Base-by-base conservation (phyloP, 345 rosid species). In the Carallia pectinifolia region DNA sequence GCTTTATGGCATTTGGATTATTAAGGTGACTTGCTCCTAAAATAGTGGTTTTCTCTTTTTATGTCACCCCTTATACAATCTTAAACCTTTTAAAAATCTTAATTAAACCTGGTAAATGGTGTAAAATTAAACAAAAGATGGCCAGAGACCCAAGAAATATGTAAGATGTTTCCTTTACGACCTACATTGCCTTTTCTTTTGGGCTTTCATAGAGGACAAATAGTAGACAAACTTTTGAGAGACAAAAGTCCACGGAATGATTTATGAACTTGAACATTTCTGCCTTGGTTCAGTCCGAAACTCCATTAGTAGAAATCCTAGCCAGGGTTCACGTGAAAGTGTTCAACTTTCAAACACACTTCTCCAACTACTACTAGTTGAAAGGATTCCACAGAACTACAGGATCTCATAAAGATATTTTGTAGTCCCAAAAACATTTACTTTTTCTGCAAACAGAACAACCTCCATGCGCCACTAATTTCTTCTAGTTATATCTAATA, bases 391-490 rank as follows among this genome's bases (percentile, higher is more conserved):
- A 33, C 34, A 23, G 34, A 33, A 33, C 34, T 33, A 33, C 34
- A 33, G 34, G 34, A 71, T 52, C 31, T 48, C 63, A 6, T 37
- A 69, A 44, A 64, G 52, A 40, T 39, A n/a, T 62, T 68, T 71
- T 66, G 30, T 36, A 1, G 23, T 34, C 59, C 75, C 67, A 76
- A 75, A 27, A 69, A 61, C 50, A 54, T 29, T 44, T 52, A 6
- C 65, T 53, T 58, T 60, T 17, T 52, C 17, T 27, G 13, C 55
- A 36, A 66, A 13, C 44, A 34, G 63, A 62, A 64, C 50, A 79
- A 27, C 47, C 64, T 58, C 68, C 74, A 68, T 54, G 67, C 67
- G 67, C 65, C 58, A 75, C 53, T 53, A 76, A 29, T 39, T 16
- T 44, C 50, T 44, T 44, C 50, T 13, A 44, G 50, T 12, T 10